Base-by-base conservation (phyloP, 192 early-diverging fungal species). In the Entrophospora sp. region DNA sequence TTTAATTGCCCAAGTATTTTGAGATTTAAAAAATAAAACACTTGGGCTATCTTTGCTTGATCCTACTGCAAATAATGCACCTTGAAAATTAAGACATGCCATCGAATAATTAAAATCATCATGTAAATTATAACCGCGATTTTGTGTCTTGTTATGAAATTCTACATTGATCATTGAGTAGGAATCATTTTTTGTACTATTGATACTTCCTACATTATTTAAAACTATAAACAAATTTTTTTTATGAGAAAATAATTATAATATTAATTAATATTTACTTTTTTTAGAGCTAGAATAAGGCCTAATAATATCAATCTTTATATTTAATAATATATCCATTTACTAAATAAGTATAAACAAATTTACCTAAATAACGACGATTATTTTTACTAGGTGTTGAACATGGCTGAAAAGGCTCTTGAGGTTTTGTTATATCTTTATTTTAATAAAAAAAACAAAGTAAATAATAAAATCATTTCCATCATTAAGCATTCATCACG, bases 391-490 rank as follows among this genome's bases (percentile, higher is more conserved):
- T 71, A 6, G 88, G 82, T 3, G 94, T 94, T 8, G 93, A 74
- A 5, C 92, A 93, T 24, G 95, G 83, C 61, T 98, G 95, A 67
- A 98, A 93, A 28, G 81, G 68, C n/a, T 76, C 74, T 60, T 91
- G 87, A 24, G 73, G 56, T 32, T 45, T 64, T 59, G 70, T 73
- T 34, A 57, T 66, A 5, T 37, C 46, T 22, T n/a, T n/a, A n/a
- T n/a, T n/a, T n/a, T n/a, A n/a, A n/a, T n/a, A n/a, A n/a, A n/a
- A n/a, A n/a, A n/a, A n/a, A n/a, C n/a, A n/a, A n/a, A n/a, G n/a
- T n/a, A n/a, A n/a, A n/a, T n/a, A n/a, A n/a, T n/a, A n/a, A n/a
- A n/a, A n/a, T n/a, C n/a, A n/a, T n/a, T n/a, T n/a, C n/a, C n/a
- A n/a, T n/a, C n/a, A n/a, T n/a, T n/a, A n/a, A n/a, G n/a, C n/a